Evolutionary conservation across 2,329 filamentous ascomycete genomes (phyloP).

Genomic region (Penicillium verrucosum): DNA sequence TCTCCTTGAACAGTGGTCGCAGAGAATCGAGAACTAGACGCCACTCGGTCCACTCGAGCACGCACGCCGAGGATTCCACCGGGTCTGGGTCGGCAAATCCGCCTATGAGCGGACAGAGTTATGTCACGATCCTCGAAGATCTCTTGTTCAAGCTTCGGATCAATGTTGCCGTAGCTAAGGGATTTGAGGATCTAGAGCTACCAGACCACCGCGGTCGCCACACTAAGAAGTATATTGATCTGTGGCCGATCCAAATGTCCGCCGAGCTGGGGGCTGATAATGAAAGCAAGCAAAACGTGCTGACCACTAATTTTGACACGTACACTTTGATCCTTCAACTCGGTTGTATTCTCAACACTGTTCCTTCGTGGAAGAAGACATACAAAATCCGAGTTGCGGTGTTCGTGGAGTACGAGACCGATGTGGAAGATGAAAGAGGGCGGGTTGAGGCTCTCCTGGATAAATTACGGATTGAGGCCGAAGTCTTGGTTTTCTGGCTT

Average conservation of each 20-base stretch:
- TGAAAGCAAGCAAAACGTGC: constrained; percentile 60
- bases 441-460: constrained; percentile 71
- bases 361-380: constrained; percentile 72
- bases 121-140: constrained; percentile 80
- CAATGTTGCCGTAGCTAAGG: constrained; percentile 80
- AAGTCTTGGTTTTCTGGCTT: constrained; percentile 77
- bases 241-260: constrained; percentile 94
- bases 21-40: constrained; percentile 24
- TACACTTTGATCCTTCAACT: constrained; percentile 84
- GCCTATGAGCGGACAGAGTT: constrained; percentile 67
- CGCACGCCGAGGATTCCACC: constrained; percentile 40
- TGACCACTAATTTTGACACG: constrained; percentile 89
- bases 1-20: constrained; percentile 43
- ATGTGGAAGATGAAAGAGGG: constrained; percentile 73
- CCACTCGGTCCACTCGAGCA: constrained; percentile 8
- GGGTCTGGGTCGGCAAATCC: constrained; percentile 66
- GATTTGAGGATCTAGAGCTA: constrained; percentile 72
- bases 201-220: constrained; percentile 59
- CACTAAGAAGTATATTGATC: constrained; percentile 74
- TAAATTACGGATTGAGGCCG: constrained; percentile 76
- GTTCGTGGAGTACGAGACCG: constrained; percentile 84
- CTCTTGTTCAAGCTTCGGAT: constrained; percentile 72
- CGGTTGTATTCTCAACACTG: constrained; percentile 78
- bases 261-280: constrained; percentile 70
- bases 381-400: constrained; percentile 75